These are phyloP conservation scores for Calvatia gigantea DNA, from an alignment of 768 basidiomycete species.

Conservation along the genomic window DNA sequence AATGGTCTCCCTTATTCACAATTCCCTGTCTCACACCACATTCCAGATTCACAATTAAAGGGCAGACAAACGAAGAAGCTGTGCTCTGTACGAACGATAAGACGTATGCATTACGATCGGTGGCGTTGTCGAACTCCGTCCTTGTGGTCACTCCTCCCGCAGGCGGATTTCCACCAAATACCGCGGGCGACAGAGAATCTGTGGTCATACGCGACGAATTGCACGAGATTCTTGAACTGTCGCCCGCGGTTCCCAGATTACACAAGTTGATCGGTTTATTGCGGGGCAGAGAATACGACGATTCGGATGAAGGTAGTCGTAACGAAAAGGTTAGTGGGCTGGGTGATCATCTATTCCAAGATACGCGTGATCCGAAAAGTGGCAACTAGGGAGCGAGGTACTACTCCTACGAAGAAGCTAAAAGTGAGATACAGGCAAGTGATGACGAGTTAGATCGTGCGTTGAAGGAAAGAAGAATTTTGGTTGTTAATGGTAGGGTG, in stretches of 20 bases:
- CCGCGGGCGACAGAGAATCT: conserved; percentile 28
- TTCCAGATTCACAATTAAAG: conserved; percentile 74
- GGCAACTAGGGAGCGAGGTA: neutral
- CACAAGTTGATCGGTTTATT: conserved; percentile 62
- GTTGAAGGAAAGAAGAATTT: conserved; percentile 64
- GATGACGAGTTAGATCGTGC: conserved; percentile 67
- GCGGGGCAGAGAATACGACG: conserved; percentile 67
- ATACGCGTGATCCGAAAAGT: neutral
- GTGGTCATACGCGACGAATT: conserved; percentile 78
- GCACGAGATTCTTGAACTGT: conserved; percentile 81
- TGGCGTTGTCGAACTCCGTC: conserved; percentile 86
- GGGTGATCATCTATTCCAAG: conserved; percentile 4
- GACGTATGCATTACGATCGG: conserved; percentile 82
- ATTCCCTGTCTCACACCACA: conserved; percentile 13
- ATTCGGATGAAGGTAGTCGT: conserved; percentile 64
- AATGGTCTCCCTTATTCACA: neutral
- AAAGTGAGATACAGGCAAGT: conserved; percentile 73
- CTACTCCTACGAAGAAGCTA: conserved; percentile 61
- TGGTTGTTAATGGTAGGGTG: conserved; percentile 62
- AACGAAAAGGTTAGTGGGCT: conserved; percentile 24
- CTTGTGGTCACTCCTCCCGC: conserved; percentile 61
- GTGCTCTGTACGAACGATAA: conserved; percentile 80
- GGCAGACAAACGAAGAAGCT: conserved; percentile 77
- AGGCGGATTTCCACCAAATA: conserved; percentile 25
- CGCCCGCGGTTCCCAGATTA: conserved; percentile 72